Percentiles rank a stretch among this genome's conserved stretches.
These are phyloP conservation scores for Aspergillus sparsus DNA, from an alignment of 495 filamentous ascomycete species.

Conservation along the genomic window DNA sequence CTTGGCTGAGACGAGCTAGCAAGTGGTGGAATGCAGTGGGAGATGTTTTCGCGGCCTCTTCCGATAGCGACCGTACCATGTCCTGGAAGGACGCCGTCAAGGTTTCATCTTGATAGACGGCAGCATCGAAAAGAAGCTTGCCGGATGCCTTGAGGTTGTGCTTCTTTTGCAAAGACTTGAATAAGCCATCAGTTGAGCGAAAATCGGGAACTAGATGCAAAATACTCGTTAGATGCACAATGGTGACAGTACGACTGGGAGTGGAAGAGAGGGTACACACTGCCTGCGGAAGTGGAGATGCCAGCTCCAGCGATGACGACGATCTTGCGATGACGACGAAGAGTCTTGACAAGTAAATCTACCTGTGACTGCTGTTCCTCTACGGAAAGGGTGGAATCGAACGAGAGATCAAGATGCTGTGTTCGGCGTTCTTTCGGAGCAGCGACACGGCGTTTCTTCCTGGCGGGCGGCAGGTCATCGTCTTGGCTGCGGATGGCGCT, in stretches of 20 bases:
- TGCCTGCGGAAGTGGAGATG: slow-evolving; percentile 93
- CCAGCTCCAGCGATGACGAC: slow-evolving; percentile 95
- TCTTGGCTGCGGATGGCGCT: slow-evolving; percentile 49
- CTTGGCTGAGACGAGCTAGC: slow-evolving; percentile 83
- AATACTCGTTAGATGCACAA: not conserved
- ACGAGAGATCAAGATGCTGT: slow-evolving; percentile 69
- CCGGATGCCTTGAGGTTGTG: slow-evolving; percentile 91
- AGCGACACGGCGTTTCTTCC: slow-evolving; percentile 69
- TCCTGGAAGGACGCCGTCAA: slow-evolving; percentile 88
- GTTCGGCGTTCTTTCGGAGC: slow-evolving; percentile 73
- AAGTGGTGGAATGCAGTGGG: slow-evolving; percentile 94
- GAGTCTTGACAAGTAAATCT: slow-evolving; percentile 67
- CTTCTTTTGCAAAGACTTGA: slow-evolving; percentile 76
- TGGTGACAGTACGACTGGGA: slow-evolving; percentile 34
- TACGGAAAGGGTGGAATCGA: slow-evolving; percentile 42
- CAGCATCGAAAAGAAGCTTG: slow-evolving; percentile 95
- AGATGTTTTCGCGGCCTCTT: slow-evolving; percentile 68
- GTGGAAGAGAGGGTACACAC: slow-evolving; percentile 60
- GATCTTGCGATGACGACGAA: slow-evolving; percentile 90
- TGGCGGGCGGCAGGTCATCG: slow-evolving; percentile 66
- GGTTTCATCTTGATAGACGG: slow-evolving; percentile 88
- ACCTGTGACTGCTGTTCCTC: slow-evolving; percentile 59
- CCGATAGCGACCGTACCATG: slow-evolving; percentile 88
- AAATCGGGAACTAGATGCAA: slow-evolving; percentile 85
- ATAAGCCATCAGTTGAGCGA: slow-evolving; percentile 84